These are phyloP conservation scores for Coemansia interrupta DNA, from an alignment of 192 early-diverging fungal species.

Conservation along the genomic window DNA sequence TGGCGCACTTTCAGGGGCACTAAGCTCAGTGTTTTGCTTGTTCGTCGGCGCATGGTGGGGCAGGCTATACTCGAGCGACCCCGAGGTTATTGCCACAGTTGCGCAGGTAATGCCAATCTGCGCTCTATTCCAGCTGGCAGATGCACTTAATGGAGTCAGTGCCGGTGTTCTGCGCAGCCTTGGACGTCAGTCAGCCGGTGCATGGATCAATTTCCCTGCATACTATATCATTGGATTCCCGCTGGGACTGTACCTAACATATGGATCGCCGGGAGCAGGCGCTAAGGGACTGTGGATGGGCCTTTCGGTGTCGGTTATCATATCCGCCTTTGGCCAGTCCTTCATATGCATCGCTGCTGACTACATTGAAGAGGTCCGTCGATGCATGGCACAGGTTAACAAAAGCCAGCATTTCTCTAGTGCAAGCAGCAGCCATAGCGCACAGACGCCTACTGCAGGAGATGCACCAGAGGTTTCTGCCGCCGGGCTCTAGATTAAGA, in stretches of 20 bases:
- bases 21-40: conserved; percentile 50
- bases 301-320: background rate
- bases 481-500: too few relatives aligned
- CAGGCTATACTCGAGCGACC: conserved; percentile 61
- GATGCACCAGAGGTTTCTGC: too few relatives aligned
- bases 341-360: conserved; percentile 6
- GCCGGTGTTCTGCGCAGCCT: conserved; percentile 53
- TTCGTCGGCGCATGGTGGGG: conserved; percentile 29
- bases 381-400: conserved; percentile 37
- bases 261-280: conserved; percentile 6
- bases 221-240: conserved; percentile 54
- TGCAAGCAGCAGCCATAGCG: conserved; percentile 5
- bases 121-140: conserved; percentile 61
- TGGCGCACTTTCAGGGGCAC: conserved; percentile 42
- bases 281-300: conserved; percentile 25
- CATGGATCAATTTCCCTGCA: conserved; percentile 36
- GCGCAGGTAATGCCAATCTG: conserved; percentile 69
- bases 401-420: conserved; percentile 30
- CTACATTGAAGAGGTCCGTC: conserved; percentile 5
- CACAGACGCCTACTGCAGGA: too few relatives aligned
- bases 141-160: conserved; percentile 56
- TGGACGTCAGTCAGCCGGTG: conserved; percentile 48
- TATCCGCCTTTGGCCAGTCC: conserved; percentile 2
- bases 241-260: conserved; percentile 48
- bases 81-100: conserved; percentile 63